phyloP scores from a whole-genome alignment of 2,329 filamentous ascomycete genomes.

The Fusarium falciforme region DNA sequence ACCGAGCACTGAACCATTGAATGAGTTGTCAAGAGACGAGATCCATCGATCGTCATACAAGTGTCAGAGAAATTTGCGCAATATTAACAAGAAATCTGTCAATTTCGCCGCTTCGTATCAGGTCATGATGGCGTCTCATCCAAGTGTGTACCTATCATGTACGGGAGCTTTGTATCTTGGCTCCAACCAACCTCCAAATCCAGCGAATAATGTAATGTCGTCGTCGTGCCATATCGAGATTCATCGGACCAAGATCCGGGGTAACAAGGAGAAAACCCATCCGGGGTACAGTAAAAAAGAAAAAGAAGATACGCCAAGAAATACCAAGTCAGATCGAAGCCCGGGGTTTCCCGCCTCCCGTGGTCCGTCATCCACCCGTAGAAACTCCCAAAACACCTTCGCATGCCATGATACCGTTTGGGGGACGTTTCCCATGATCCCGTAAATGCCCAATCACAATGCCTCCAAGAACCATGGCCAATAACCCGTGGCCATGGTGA shows the following conservation, averaged over 20 bases:
- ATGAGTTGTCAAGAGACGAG: conserved; percentile 16
- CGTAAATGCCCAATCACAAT: conserved; percentile 20
- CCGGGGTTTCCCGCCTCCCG: conserved; percentile 14
- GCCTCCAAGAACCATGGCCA: conserved; percentile 7
- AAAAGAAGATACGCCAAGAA: conserved; percentile 25
- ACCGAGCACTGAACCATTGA: conserved; percentile 23
- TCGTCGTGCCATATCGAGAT: conserved; percentile 27
- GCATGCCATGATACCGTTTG: conserved; percentile 29
- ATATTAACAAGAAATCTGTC: conserved; percentile 22
- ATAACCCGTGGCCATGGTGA: background rate
- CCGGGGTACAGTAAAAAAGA: conserved; percentile 7
- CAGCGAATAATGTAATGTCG: conserved; percentile 24
- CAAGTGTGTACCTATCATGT: conserved; percentile 27
- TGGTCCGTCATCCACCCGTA: background rate
- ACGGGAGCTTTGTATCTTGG: conserved; percentile 9
- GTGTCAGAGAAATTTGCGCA: conserved; percentile 15
- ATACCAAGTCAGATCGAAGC: conserved; percentile 26
- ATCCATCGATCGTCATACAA: conserved; percentile 6
- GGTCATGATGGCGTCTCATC: conserved; percentile 37
- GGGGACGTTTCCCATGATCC: conserved; percentile 13
- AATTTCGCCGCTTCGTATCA: conserved; percentile 40
- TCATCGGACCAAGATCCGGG: conserved; percentile 19
- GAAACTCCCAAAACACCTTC: conserved; percentile 36
- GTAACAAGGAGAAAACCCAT: background rate
- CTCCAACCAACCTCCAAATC: conserved; percentile 15